These are phyloP conservation scores for Nigrospora osmanthi DNA, from an alignment of 2,329 filamentous ascomycete species.

Conservation along the genomic window DNA sequence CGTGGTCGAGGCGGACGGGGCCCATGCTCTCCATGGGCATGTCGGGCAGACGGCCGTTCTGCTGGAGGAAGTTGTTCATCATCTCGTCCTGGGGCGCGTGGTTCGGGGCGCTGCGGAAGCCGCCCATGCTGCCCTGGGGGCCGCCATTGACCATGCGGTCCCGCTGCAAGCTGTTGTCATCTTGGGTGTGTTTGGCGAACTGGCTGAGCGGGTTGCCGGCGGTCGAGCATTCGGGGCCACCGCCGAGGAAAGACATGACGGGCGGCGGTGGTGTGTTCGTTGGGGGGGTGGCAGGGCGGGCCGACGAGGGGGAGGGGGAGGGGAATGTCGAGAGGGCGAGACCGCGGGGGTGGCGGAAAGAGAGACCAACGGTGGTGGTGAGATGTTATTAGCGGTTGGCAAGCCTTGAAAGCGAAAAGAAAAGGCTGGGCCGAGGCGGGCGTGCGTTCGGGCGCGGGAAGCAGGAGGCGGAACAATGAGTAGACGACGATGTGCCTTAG, in stretches of 20 bases:
- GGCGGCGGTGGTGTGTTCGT: slow-evolving; percentile 1
- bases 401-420: no score
- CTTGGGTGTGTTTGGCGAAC: slow-evolving; percentile 93
- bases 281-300: slow-evolving; percentile 5
- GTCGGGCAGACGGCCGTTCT: slow-evolving; percentile 53
- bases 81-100: slow-evolving; percentile 71
- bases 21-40: slow-evolving; percentile 38
- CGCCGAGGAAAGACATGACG: slow-evolving; percentile 89
- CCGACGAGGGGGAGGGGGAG: not conserved
- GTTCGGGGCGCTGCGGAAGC: slow-evolving; percentile 67
- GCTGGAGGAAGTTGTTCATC: slow-evolving; percentile 89
- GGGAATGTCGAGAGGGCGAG: not conserved
- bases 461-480: no score
- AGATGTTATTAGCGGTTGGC: not conserved
- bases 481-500: no score
- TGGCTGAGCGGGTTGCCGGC: slow-evolving; percentile 93
- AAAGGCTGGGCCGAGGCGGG: no score
- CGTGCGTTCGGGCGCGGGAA: no score
- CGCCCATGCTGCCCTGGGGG: slow-evolving; percentile 62
- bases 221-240: slow-evolving; percentile 85
- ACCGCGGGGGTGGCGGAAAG: not conserved
- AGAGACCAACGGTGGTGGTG: not conserved
- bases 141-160: slow-evolving; percentile 77
- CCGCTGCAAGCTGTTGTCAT: slow-evolving; percentile 90
- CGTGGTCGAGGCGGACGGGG: slow-evolving; percentile 36